phyloP scores from a whole-genome alignment of 306 rosid species.

The Quercus cerris region DNA sequence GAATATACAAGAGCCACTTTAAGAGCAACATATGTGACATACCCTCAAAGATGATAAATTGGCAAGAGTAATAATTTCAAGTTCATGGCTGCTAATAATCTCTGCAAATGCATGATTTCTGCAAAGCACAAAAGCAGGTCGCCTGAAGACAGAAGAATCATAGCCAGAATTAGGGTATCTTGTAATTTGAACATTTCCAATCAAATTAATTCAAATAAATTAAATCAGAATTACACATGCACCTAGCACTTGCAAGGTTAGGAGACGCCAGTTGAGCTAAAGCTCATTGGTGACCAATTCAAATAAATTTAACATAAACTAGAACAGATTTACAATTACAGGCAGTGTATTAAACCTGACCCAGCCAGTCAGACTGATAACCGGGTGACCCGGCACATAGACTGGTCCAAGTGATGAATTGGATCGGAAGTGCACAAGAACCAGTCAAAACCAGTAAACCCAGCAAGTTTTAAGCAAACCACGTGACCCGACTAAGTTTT shows the following conservation, averaged over 20 bases:
- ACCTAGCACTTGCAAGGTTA: no score
- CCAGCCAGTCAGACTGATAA: no score
- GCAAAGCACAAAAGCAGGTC: slow-evolving; percentile 36
- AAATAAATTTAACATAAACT: not conserved
- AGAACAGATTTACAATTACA: not conserved
- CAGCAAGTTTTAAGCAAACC: no score
- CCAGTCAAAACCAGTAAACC: no score
- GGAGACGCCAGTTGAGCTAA: no score
- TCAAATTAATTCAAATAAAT: no score
- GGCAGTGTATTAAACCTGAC: not conserved
- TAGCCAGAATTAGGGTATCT: not conserved
- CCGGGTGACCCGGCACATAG: no score
- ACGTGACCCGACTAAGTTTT: no score
- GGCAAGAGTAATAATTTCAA: slow-evolving; percentile 80
- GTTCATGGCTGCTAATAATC: slow-evolving; percentile 37
- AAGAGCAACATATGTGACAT: not conserved
- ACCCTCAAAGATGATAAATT: slow-evolving; percentile 69
- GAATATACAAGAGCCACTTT: not conserved
- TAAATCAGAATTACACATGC: no score
- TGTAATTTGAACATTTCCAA: not conserved
- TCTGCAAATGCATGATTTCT: slow-evolving; percentile 23
- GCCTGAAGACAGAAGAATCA: slow-evolving; percentile 21
- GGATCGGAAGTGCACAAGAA: no score
- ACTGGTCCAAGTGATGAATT: no score
- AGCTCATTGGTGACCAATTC: no score